Evolutionary conservation across 2,329 filamentous ascomycete species (phyloP), one percentile per base, ranked within the genome.

Genomic region (Trichoderma afroharzianum): DNA sequence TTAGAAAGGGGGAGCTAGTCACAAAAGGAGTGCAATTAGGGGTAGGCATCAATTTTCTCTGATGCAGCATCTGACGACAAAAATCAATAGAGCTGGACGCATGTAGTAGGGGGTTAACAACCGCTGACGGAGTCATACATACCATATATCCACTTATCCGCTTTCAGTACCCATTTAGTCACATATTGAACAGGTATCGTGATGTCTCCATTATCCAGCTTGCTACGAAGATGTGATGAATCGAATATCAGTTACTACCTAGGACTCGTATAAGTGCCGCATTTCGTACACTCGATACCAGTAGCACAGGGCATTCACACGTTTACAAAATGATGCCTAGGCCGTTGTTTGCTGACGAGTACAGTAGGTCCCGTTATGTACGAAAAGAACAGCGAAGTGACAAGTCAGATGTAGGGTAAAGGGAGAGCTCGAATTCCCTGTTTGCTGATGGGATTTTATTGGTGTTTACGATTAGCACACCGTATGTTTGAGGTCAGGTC

Each of bases 1-100:
- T 94, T 77, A 88, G 96, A 72, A 91, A 88, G 74, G 94, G 94
- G 43, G 96, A 99, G 82, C 91, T 96, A 76, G 91, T 90, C 18
- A 89, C 95, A 70, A 99, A 99, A 83, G 96, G 96, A 1, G 79
- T 99, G 74, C 94, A 96, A 80, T 91, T 99, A 77, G 96, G 96
- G n/a, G 93, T 99, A 53, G 96, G 96, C 63, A 94, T 99, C 79
- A 97, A 93, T 83, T 98, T 99, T 80, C 83, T 98, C 86, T 98
- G 92, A 24, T 58, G 53, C 36, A 47, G 11, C 11, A n/a, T 21
- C 15, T 21, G 21, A 32, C 18, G 50, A n/a, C 6, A 14, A 47
- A 47, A 11, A 24, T 18, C 8, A 30, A 67, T 71, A 53, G 63
- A 66, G 14, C 32, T 24, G 47, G 43, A 58, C n/a, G 69, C 32